A percentile compares a stretch with the other conserved stretches of the same genome.
These are phyloP conservation scores for Mucor mucedo DNA, from an alignment of 371 early-diverging fungal genomes.

Conservation along the genomic window DNA sequence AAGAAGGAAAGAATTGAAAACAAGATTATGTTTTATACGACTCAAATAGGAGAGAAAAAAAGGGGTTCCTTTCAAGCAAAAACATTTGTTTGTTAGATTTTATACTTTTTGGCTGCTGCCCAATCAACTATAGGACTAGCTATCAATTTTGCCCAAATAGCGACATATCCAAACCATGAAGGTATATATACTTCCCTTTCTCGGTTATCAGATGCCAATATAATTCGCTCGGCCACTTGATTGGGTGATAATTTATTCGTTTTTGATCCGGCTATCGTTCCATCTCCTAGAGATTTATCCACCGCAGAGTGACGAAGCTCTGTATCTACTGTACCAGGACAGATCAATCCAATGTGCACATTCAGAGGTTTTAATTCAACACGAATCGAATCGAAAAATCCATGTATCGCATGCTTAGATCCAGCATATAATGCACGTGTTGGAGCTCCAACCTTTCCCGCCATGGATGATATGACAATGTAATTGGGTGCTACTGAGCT, in stretches of 20 bases:
- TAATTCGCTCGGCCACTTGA: slow-evolving; percentile 64
- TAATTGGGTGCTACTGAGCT: slow-evolving; percentile 61
- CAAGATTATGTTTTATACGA: no score
- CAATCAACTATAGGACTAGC: slow-evolving; percentile 69
- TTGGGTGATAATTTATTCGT: slow-evolving; percentile 65
- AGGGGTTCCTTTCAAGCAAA: neutral
- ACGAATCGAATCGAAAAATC: slow-evolving; percentile 84
- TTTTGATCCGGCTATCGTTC: slow-evolving; percentile 56
- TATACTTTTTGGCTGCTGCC: slow-evolving; percentile 57
- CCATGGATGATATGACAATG: slow-evolving; percentile 82
- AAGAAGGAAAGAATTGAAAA: slow-evolving; percentile 6
- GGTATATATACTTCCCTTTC: slow-evolving; percentile 71
- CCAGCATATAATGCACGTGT: slow-evolving; percentile 84
- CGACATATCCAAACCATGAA: slow-evolving; percentile 56
- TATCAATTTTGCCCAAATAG: slow-evolving; percentile 58
- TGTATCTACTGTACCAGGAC: slow-evolving; percentile 83
- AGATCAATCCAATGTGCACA: slow-evolving; percentile 70
- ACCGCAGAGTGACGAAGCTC: slow-evolving; percentile 75
- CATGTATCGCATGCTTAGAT: slow-evolving; percentile 84
- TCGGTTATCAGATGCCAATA: slow-evolving; percentile 65
- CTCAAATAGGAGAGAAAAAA: neutral
- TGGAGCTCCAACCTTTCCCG: slow-evolving; percentile 81
- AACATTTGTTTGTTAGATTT: slow-evolving; percentile 1
- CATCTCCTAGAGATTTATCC: slow-evolving; percentile 43
- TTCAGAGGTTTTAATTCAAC: slow-evolving; percentile 69